Percentiles rank a stretch among this genome's conserved stretches.
These are phyloP conservation scores for Picocystis salinarum DNA, from an alignment of 139 green algal genomes.

Conservation along the genomic window DNA sequence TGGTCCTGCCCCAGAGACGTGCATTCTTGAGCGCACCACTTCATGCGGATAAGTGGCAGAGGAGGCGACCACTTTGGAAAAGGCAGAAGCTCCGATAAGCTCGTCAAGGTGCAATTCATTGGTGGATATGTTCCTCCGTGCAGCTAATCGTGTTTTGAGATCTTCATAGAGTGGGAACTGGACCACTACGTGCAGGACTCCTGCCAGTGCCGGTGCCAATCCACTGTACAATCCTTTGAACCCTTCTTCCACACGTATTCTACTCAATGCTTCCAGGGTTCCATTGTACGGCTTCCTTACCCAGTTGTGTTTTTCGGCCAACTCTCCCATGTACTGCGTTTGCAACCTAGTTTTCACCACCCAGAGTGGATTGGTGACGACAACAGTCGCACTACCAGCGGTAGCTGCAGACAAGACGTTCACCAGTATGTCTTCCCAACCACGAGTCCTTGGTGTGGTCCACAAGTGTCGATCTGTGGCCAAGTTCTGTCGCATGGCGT, in stretches of 20 bases:
- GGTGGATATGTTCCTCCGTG: neutral
- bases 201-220: slow-evolving; percentile 65
- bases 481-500: no score
- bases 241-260: slow-evolving; percentile 74
- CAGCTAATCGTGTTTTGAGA: slow-evolving; percentile 35
- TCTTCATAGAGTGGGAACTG: slow-evolving; percentile 93
- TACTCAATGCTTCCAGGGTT: slow-evolving; percentile 44
- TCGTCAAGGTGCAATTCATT: slow-evolving; percentile 17
- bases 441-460: neutral
- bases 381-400: slow-evolving; percentile 61
- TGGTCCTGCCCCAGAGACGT: slow-evolving; percentile 55
- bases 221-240: slow-evolving; percentile 75
- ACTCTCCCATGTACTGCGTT: slow-evolving; percentile 39
- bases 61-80: slow-evolving; percentile 86
- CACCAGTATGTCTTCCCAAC: neutral
- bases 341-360: slow-evolving; percentile 91
- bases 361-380: slow-evolving; percentile 88
- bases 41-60: slow-evolving; percentile 95
- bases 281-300: slow-evolving; percentile 31
- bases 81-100: slow-evolving; percentile 55
- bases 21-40: slow-evolving; percentile 78
- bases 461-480: no score
- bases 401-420: neutral
- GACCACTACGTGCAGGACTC: slow-evolving; percentile 80
- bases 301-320: neutral